A percentile compares a stretch with the other conserved stretches of the same genome.
Conservation (phyloP, 768 basidiomycete species). For the Psilocybe cyanescens region DNA sequence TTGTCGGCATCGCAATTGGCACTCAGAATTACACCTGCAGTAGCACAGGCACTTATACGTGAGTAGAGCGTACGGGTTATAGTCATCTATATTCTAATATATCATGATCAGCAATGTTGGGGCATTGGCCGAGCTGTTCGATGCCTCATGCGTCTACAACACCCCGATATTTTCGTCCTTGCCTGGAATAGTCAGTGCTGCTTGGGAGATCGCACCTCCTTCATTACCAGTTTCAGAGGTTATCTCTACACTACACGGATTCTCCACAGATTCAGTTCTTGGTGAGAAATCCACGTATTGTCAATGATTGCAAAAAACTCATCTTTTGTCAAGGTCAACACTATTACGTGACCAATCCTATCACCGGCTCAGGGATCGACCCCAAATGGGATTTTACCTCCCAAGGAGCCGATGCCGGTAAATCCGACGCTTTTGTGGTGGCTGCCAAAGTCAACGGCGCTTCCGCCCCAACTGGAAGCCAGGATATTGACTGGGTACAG, state of each 20-base stretch:
- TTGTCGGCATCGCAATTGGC: conserved; percentile 51
- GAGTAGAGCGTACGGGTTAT: conserved; percentile 15
- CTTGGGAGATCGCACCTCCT: conserved; percentile 25
- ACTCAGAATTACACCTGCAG: conserved; percentile 61
- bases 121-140: conserved; percentile 57
- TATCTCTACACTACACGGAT: conserved; percentile 17
- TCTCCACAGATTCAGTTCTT: conserved; percentile 28
- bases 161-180: conserved; percentile 30
- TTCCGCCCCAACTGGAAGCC: conserved; percentile 35
- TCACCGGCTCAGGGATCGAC: conserved; percentile 38
- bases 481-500: conserved; percentile 57
- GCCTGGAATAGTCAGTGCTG: conserved; percentile 26
- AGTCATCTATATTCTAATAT: neutral
- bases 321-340: conserved; percentile 40
- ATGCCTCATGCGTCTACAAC: conserved; percentile 51
- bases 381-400: conserved; percentile 59
- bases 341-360: conserved; percentile 55
- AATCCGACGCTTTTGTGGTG: conserved; percentile 44
- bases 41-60: conserved; percentile 49
- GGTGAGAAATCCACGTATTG: conserved; percentile 22
- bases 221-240: conserved; percentile 18
- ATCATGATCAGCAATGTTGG: conserved; percentile 41
- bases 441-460: conserved; percentile 41
- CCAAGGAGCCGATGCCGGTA: conserved; percentile 34
- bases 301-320: neutral